Percentiles rank a stretch among this genome's conserved stretches.
phyloP scores from a whole-genome alignment of 1,284 basidiomycete genomes.

The Cutaneotrichosporon mucoides region DNA sequence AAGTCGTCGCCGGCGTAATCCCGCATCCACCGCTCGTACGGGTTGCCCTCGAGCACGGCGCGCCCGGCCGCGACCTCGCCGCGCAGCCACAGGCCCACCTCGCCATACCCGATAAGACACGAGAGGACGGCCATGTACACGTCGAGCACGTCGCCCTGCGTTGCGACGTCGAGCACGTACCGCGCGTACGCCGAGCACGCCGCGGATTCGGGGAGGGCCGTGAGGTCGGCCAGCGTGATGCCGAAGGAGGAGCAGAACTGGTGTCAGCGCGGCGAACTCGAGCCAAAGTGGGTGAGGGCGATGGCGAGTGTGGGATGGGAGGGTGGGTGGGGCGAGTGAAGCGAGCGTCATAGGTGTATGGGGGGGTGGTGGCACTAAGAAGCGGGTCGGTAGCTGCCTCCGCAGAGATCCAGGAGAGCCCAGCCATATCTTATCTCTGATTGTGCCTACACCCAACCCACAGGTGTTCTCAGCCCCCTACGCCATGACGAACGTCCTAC shows the following conservation, averaged over 20 bases:
- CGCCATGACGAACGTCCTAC: no score
- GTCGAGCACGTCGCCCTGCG: conserved; percentile 67
- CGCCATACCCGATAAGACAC: conserved; percentile 90
- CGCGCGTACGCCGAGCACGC: conserved; percentile 78
- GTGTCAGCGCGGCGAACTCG: conserved; percentile 4
- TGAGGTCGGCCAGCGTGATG: conserved; percentile 60
- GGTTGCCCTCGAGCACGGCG: conserved; percentile 63
- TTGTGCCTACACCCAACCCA: no score
- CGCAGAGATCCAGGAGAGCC: no score
- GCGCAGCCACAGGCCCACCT: conserved; percentile 78
- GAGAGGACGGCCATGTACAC: conserved; percentile 76
- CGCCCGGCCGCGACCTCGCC: conserved; percentile 55
- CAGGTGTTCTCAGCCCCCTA: no score
- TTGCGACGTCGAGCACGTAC: conserved; percentile 73
- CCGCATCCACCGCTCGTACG: conserved; percentile 73
- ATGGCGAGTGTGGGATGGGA: no score
- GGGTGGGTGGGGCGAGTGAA: no score
- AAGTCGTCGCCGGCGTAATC: conserved; percentile 71
- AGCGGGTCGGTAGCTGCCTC: no score
- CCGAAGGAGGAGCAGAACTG: conserved; percentile 67
- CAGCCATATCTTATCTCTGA: no score
- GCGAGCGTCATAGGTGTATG: no score
- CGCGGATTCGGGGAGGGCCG: conserved; percentile 60
- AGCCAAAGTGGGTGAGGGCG: no score
- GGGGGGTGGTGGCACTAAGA: no score